A percentile compares a stretch with the other conserved stretches of the same genome.
These are phyloP conservation scores for Powellomyces hirtus DNA, from an alignment of 192 early-diverging fungal genomes.

Conservation along the genomic window DNA sequence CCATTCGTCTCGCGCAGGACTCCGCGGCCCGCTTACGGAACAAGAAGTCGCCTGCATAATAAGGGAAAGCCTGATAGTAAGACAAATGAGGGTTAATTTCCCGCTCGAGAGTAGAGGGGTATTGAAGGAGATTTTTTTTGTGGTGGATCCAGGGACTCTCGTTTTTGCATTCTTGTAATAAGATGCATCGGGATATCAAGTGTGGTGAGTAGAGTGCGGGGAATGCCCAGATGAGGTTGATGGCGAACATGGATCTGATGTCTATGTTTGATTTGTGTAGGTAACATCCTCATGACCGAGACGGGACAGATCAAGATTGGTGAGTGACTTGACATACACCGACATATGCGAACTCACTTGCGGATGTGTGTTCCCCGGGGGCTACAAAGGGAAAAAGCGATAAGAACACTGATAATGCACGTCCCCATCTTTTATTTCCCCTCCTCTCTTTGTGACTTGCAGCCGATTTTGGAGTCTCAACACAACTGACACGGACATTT, in stretches of 20 bases:
- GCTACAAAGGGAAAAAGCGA: too few species aligned
- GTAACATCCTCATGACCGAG: constrained; percentile 77
- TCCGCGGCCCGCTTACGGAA: constrained; percentile 41
- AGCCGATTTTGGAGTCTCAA: constrained; percentile 97
- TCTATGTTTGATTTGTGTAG: constrained; percentile 3
- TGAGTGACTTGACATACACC: too few species aligned
- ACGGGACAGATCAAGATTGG: constrained; percentile 82
- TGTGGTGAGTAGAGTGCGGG: constrained; percentile 57
- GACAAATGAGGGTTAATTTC: background rate
- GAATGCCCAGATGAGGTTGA: background rate
- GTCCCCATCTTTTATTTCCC: too few species aligned
- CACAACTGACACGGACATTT: constrained; percentile 66
- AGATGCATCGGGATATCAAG: constrained; percentile 86
- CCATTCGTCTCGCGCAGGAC: constrained; percentile 21
- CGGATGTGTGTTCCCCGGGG: too few species aligned
- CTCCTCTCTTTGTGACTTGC: too few species aligned
- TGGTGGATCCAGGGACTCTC: constrained; percentile 52
- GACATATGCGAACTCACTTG: too few species aligned
- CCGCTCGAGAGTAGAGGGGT: too few species aligned
- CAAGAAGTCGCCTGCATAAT: constrained; percentile 46
- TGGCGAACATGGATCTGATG: too few species aligned
- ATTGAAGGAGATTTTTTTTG: too few species aligned
- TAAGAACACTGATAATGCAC: too few species aligned
- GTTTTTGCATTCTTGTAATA: constrained; percentile 50
- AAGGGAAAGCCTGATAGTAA: constrained; percentile 43